Evolutionary conservation across 2,329 filamentous ascomycete species (phyloP).

Genomic region (Trichoderma polysporum): DNA sequence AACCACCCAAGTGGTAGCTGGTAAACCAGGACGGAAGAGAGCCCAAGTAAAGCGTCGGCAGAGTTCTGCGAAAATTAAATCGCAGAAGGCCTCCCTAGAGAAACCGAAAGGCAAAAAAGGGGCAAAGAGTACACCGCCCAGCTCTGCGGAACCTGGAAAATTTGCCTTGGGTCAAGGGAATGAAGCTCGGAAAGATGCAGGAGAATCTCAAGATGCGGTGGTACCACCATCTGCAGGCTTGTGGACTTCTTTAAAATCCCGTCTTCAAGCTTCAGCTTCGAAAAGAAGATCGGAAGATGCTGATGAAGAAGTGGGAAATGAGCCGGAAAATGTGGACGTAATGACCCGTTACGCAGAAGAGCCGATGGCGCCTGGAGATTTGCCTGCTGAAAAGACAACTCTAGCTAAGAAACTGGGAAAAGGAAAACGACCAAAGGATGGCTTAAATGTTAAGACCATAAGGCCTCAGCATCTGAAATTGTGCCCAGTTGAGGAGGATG

Average conservation of each 20-base stretch:
- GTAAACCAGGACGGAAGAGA: neutral
- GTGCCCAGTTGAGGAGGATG: constrained; percentile 34
- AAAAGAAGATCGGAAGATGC: neutral
- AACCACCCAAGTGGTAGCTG: neutral
- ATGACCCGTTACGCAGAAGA: neutral
- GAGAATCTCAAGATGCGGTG: neutral
- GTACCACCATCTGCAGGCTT: constrained; percentile 18
- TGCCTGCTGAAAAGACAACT: constrained; percentile 1
- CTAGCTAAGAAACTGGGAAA: neutral
- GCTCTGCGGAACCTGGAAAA: neutral
- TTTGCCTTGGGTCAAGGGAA: neutral
- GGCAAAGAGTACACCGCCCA: neutral
- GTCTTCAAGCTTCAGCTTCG: constrained; percentile 24
- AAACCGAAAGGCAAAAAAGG: neutral
- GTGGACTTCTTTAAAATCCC: constrained; percentile 34
- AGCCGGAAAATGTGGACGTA: neutral
- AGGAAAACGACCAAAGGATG: neutral
- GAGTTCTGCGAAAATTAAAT: neutral
- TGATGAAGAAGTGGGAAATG: neutral
- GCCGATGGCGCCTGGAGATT: neutral
- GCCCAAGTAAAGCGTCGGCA: neutral
- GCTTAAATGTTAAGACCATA: constrained; percentile 33
- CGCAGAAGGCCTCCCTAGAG: neutral
- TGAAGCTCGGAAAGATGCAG: neutral
- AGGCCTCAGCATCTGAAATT: constrained; percentile 29